A percentile compares a stretch with the other conserved stretches of the same genome.
These are phyloP conservation scores for Xerocomellus dryophilus DNA, from an alignment of 768 basidiomycete genomes.

Conservation along the genomic window DNA sequence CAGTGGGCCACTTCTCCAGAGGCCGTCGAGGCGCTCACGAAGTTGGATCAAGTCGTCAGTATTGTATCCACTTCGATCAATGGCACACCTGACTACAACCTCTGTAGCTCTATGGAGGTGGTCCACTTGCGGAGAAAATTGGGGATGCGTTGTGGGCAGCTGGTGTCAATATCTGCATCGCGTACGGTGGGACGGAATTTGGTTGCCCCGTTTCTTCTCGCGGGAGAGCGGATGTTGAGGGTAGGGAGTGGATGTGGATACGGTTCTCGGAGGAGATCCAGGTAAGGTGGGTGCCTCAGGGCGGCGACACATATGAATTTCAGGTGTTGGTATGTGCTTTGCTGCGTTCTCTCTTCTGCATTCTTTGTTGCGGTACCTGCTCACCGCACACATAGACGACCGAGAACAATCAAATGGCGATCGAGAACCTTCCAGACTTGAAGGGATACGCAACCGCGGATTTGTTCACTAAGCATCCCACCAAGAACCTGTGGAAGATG, in stretches of 20 bases:
- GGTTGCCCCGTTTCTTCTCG: not conserved
- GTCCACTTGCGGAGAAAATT: not conserved
- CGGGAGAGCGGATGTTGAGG: not conserved
- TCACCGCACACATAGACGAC: not conserved
- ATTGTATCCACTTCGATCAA: not conserved
- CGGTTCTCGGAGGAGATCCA: not conserved
- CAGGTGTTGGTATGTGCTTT: not conserved
- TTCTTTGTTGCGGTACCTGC: not conserved
- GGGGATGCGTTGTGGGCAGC: not conserved
- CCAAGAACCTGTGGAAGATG: conserved; percentile 39
- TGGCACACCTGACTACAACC: not conserved
- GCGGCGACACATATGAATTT: not conserved
- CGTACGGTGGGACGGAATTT: not conserved
- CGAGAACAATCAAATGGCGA: not conserved
- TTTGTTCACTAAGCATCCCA: conserved; percentile 44
- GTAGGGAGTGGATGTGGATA: not conserved
- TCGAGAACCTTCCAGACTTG: conserved; percentile 38
- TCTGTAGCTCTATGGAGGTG: not conserved
- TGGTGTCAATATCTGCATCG: not conserved
- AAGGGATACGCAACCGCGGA: conserved; percentile 44
- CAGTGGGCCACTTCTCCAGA: not conserved
- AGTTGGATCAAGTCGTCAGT: not conserved
- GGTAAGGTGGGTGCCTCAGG: not conserved
- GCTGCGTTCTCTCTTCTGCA: not conserved
- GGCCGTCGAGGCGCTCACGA: not conserved